Evolutionary conservation across 495 filamentous ascomycete species (phyloP), one percentile per base, ranked within the genome.

Genomic region (Cudoniella acicularis): DNA sequence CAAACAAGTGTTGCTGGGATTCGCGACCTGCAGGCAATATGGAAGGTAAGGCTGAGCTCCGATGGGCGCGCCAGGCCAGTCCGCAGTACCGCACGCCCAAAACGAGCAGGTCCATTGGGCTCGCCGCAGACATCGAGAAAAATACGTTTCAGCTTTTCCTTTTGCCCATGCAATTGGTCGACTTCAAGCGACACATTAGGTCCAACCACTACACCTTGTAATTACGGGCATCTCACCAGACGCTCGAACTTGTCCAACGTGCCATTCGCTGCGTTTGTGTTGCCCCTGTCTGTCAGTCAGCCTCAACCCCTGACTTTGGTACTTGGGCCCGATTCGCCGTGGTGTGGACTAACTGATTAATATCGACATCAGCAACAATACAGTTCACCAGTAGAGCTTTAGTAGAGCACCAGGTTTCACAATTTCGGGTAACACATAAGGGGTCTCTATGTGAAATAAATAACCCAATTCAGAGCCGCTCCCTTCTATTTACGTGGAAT

Each of bases 1-100:
- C 65, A 65, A 68, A 68, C 66, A 65, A 64, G 55, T 30, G 48
- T 59, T 36, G 52, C 42, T 22, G 25, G 59, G 62, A 56, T 64
- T 52, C 59, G 59, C 52, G 57, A 58, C 57, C 43, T 60, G 59
- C 61, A 67, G 43, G 43, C 18, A 50, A 10, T 13, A 20, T 61
- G 50, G 61, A 68, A 65, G 62, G 63, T 60, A 63, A 60, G 65
- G 41, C 21, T 11, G n/a, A 4, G 20, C 20, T 6, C 48, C 10
- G 48, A 50, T 23, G 20, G n/a, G n/a, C 36, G 9, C n/a, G 36
- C 36, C 36, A 41, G 36, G n/a, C 36, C 36, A n/a, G 9, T 41
- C 9, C 36, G 9, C n/a, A 9, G n/a, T n/a, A 9, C n/a, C 48
- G 3, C 18, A 50, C 25, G 43, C 17, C 36, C 50, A 17, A 22